phyloP scores from a whole-genome alignment of 2,329 filamentous ascomycete species.

The Nemania sp. region DNA sequence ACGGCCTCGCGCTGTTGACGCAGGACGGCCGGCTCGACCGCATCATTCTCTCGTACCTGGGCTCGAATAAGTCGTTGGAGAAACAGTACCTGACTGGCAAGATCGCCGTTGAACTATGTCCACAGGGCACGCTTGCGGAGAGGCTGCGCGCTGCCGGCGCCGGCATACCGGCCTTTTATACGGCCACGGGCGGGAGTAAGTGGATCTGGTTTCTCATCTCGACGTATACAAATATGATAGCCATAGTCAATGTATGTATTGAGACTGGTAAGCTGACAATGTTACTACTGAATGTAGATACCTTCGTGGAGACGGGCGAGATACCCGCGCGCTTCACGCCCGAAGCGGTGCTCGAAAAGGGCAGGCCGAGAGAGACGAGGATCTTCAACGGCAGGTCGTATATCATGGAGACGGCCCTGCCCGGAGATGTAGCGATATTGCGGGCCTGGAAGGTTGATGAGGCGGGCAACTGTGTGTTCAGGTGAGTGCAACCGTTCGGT shows the following conservation, averaged over 20 bases:
- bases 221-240: too few relatives aligned
- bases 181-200: slow-evolving; percentile 70
- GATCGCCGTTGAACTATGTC: slow-evolving; percentile 74
- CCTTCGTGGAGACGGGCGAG: slow-evolving; percentile 68
- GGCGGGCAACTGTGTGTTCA: slow-evolving; percentile 78
- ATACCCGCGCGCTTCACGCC: slow-evolving; percentile 65
- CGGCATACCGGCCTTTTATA: slow-evolving; percentile 81
- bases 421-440: slow-evolving; percentile 76
- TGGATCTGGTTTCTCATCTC: slow-evolving; percentile 23
- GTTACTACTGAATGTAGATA: slow-evolving; percentile 54
- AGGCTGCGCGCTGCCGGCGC: slow-evolving; percentile 72
- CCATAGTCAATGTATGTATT: background rate
- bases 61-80: slow-evolving; percentile 76
- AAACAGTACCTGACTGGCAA: slow-evolving; percentile 74
- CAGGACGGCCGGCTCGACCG: slow-evolving; percentile 71
- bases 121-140: slow-evolving; percentile 75
- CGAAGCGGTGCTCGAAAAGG: slow-evolving; percentile 65
- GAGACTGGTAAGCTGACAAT: background rate
- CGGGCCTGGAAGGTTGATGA: slow-evolving; percentile 77
- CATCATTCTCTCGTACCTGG: slow-evolving; percentile 75
- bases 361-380: slow-evolving; percentile 68
- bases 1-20: slow-evolving; percentile 69
- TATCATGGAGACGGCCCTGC: slow-evolving; percentile 76
- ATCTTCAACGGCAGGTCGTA: slow-evolving; percentile 74
- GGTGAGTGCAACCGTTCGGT: too few relatives aligned